Evolutionary conservation across 352 stramenopile genomes (phyloP), one percentile per base, ranked within the genome.

Genomic region (Saprolegnia diclina): DNA sequence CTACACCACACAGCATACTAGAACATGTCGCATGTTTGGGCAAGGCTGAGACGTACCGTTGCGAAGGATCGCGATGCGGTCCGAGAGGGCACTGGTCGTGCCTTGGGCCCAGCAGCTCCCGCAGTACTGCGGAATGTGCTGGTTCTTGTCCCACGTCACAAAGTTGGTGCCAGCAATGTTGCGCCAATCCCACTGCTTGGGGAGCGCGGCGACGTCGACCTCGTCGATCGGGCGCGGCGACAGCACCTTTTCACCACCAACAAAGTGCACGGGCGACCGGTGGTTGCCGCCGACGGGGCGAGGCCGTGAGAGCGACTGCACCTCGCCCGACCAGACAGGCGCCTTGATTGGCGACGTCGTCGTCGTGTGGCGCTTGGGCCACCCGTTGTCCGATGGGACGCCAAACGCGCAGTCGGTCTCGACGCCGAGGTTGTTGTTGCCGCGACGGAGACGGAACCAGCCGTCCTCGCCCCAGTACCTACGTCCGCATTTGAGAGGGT

Each of bases 141-240:
- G 97, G 80, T 99, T 99, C 73, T 98, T 95, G 75, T 96, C 93
- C 82, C 95, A 97, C n/a, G 96, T 99, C 21, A 98, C 83, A 74
- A 95, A 98, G 77, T 89, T 96, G 71, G 84, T 91, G 55, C 96
- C 95, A 71, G 97, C 82, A 0, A 99, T 78, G 72, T 98, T 90
- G 53, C 91, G 87, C 95, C 96, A 99, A 76, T 96, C 91, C 82
- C 97, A 99, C 19, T 57, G 72, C 66, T 96, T 91, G 4, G 97
- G 97, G 10, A 99, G 71, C n/a, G 96, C 79, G 6, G 77, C 73
- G 0, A 82, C 54, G 42, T 90, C 74, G 48, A 97, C 77, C 16
- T 86, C 94, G 52, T 91, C 80, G 62, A 94, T 82, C 35, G 88
- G 87, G 45, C 84, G 65, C 11, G 83, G 83, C 2, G 81, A 91